Percentiles rank a stretch among this genome's conserved stretches.
These are phyloP conservation scores for Senecio squalidus DNA, from an alignment of 140 eudicot species.

Conservation along the genomic window DNA sequence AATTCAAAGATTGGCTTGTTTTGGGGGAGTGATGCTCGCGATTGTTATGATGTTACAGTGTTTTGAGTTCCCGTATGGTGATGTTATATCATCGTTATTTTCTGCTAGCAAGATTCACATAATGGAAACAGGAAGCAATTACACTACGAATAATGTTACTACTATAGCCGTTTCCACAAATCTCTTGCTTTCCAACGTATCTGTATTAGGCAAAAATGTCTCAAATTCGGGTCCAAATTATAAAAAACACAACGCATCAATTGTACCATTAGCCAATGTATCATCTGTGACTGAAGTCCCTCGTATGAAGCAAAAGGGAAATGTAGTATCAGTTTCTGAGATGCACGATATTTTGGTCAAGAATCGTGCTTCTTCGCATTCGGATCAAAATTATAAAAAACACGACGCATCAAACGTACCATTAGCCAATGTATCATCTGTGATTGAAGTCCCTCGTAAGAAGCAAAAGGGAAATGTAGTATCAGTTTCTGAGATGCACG, in stretches of 20 bases:
- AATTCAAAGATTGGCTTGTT: conserved; percentile 32
- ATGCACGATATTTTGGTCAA: conserved; percentile 37
- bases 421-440: conserved; percentile 16
- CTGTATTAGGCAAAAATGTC: conserved; percentile 14
- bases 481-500: conserved; percentile 38
- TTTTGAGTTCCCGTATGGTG: conserved; percentile 45
- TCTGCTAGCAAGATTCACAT: conserved; percentile 21
- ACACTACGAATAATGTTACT: not conserved
- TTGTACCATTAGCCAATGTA: conserved; percentile 16
- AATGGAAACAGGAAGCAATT: conserved; percentile 2
- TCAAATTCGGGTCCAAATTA: conserved; percentile 1
- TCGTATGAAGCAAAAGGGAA: conserved; percentile 15
- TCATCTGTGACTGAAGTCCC: conserved; percentile 15
- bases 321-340: conserved; percentile 32
- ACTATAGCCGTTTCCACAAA: not conserved
- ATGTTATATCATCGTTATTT: conserved; percentile 35
- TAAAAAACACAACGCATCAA: conserved; percentile 7
- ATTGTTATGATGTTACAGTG: conserved; percentile 28
- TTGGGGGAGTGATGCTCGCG: conserved; percentile 33
- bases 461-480: conserved; percentile 17
- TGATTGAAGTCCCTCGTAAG: conserved; percentile 16
- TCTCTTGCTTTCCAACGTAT: not conserved
- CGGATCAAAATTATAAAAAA: conserved; percentile 3
- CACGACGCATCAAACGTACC: conserved; percentile 15
- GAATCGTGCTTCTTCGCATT: conserved; percentile 29